Evolutionary conservation across 1,284 basidiomycete genomes (phyloP), one percentile per base, ranked within the genome.

Genomic region (Ganoderma multipileum): DNA sequence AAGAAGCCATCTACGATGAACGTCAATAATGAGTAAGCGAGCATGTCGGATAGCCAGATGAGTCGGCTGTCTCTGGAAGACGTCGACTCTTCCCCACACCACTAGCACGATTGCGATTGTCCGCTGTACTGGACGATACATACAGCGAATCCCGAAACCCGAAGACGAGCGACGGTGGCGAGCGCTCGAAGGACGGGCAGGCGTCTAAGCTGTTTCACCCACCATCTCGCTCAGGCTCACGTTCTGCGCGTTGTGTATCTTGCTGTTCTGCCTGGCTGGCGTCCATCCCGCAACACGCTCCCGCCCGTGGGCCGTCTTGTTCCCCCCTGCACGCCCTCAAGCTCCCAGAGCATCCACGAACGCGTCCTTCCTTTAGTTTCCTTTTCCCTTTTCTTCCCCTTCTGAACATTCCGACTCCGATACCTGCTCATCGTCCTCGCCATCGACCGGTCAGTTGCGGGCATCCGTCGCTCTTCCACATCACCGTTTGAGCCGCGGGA

Each of bases 331-430:
- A 68, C 67, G 71, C 69, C 66, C 68, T 61, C 65, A 66, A 72
- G 70, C 67, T 68, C 68, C 69, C 68, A 73, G 71, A 67, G 73
- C 72, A 68, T 72, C 68, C 70, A 70, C 69, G 73, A 74, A 77
- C 77, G 75, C 74, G 75, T 75, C 75, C 74, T 74, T 80, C 78
- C 75, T 78, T 78, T 76, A 63, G 61, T 72, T 72, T 71, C 69
- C 62, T 71, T 74, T 72, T 70, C 68, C 69, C 71, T 65, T 71
- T 73, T 71, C 36, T 47, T 39, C 30, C 44, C 14, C 36, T 41
- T 74, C 71, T 68, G 71, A 66, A 63, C 59, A 64, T 61, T 59
- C 58, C 55, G 55, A 42, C 66, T 60, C 54, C 42, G 62, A 60
- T 58, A 64, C 66, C 57, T 58, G 47, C 52, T 54, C 62, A 60